Evolutionary conservation across 148 eudicot species (phyloP), one percentile per base, ranked within the genome.

Genomic region (Diospyros kaki): DNA sequence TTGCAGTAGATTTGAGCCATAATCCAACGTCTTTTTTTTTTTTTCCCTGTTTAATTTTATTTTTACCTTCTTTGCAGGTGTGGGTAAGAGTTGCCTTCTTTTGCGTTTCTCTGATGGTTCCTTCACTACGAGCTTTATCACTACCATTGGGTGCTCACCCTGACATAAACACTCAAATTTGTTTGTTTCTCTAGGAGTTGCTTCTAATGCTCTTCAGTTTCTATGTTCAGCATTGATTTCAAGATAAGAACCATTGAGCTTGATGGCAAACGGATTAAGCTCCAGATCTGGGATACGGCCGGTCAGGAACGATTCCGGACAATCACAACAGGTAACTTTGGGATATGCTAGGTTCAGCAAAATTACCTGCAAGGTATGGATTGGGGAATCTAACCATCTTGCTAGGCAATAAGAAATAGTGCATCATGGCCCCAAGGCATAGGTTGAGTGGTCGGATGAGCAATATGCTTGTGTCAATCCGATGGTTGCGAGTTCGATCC

Each of bases 21-120:
- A 39, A 51, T 12, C 39, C 76, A 52, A 7, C 41, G 2, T 28
- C 52, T 42, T 6, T 48, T 62, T 50, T 64, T 42, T 6, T 48
- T 62, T 50, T 42, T 7, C 51, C 61, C 51, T n/a, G n/a, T n/a
- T n/a, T n/a, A n/a, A n/a, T 14, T 64, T 74, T 64, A 50, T 41
- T 48, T 58, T 53, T 61, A 9, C 55, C 44, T 71, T 61, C 54
- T 54, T 55, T 84, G 79, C 84, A 93, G 98, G 98, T 87, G 96
- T 91, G 85, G 97, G 96, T 73, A 93, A 93, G 89, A 93, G 97
- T 90, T 93, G 97, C 78, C 97, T 93, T 72, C 97, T 91, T 75
- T 87, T 93, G 86, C 96, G 98, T 75, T 93, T 93, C 77, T 93
- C 98, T 64, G 98, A 91, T 86, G 98, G 98, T 65, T 93, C 98